phyloP scores from a whole-genome alignment of 2,329 filamentous ascomycete genomes.

The Beauveria sp. region DNA sequence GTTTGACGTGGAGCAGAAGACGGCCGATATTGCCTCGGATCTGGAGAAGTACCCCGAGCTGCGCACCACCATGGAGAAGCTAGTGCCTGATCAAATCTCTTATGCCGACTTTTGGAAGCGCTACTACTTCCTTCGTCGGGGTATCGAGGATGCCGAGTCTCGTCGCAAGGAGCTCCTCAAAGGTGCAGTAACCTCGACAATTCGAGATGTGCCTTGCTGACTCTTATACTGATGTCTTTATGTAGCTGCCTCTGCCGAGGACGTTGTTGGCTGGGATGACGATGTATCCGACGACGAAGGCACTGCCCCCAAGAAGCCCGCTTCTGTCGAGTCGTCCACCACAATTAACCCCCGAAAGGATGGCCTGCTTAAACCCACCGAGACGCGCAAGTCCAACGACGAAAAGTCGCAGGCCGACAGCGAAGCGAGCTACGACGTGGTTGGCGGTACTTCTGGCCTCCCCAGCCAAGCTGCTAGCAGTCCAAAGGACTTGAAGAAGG shows the following conservation, averaged over 20 bases:
- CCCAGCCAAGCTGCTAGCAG: slow-evolving; percentile 70
- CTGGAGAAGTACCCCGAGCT: slow-evolving; percentile 82
- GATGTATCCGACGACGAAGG: slow-evolving; percentile 52
- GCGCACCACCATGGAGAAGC: slow-evolving; percentile 81
- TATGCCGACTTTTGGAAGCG: slow-evolving; percentile 88
- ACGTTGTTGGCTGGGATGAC: slow-evolving; percentile 66
- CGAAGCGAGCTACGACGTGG: slow-evolving; percentile 92
- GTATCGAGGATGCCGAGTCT: slow-evolving; percentile 88
- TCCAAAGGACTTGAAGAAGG: slow-evolving; percentile 49
- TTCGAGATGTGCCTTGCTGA: background rate
- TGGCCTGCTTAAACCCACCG: slow-evolving; percentile 49
- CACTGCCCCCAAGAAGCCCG: slow-evolving; percentile 30
- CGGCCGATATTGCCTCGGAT: slow-evolving; percentile 72
- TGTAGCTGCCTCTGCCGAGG: slow-evolving; percentile 60
- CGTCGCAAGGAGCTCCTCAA: slow-evolving; percentile 83
- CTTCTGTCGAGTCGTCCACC: slow-evolving; percentile 49
- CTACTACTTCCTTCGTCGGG: slow-evolving; percentile 90
- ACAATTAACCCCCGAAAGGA: slow-evolving; percentile 49
- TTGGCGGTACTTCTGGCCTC: slow-evolving; percentile 67
- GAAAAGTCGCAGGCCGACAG: slow-evolving; percentile 87
- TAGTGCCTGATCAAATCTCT: slow-evolving; percentile 88
- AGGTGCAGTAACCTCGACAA: slow-evolving; percentile 46
- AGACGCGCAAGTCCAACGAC: slow-evolving; percentile 71
- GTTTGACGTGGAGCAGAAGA: slow-evolving; percentile 80
- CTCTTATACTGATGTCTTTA: slow-evolving; percentile 13